These are phyloP conservation scores for Rhodamnia argentea DNA, from an alignment of 345 rosid genomes.

Conservation along the genomic window DNA sequence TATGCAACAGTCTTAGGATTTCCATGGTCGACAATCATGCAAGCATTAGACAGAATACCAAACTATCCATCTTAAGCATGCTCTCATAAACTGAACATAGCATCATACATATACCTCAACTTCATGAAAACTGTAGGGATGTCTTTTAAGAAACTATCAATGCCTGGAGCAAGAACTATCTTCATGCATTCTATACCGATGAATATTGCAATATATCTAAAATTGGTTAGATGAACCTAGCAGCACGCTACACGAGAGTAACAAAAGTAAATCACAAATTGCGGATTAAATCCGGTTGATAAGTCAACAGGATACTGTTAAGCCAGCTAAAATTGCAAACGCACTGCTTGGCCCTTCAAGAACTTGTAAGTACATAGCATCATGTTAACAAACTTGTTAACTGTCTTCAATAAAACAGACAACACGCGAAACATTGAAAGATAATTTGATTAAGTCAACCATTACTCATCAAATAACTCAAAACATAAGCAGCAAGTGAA, in stretches of 20 bases:
- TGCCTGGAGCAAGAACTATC: neutral
- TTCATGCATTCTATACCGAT: neutral
- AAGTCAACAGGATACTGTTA: neutral
- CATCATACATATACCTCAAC: neutral
- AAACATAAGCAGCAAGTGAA: neutral
- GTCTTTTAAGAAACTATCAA: neutral
- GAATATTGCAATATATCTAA: neutral
- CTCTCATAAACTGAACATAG: neutral
- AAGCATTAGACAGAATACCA: neutral
- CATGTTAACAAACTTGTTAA: neutral
- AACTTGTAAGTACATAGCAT: neutral
- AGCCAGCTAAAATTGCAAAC: neutral
- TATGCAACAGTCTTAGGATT: neutral
- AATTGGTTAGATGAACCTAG: neutral
- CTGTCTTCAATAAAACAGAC: neutral
- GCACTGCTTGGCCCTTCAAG: neutral
- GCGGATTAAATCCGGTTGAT: neutral
- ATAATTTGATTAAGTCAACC: neutral
- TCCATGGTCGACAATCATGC: neutral
- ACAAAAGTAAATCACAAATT: neutral
- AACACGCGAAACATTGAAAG: neutral
- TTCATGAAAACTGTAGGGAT: neutral
- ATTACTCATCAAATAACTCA: neutral
- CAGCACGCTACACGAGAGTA: neutral
- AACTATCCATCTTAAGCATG: neutral